phyloP scores from a whole-genome alignment of 306 rosid species.

The Arachis stenosperma region DNA sequence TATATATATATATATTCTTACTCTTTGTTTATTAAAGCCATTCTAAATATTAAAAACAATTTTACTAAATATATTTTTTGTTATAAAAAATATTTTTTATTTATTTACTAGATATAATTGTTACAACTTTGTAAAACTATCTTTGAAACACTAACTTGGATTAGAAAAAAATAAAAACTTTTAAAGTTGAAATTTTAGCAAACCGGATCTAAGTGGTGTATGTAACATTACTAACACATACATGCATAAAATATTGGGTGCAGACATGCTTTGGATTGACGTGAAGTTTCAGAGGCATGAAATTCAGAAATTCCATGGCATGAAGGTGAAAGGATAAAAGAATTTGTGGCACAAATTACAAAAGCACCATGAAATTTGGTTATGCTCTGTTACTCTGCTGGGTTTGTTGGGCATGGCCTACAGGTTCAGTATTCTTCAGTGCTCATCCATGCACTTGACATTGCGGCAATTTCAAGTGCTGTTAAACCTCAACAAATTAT shows the following conservation, averaged over 20 bases:
- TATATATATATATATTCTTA: too few relatives aligned
- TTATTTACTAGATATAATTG: too few relatives aligned
- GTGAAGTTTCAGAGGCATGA: constrained; percentile 49
- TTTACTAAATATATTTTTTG: too few relatives aligned
- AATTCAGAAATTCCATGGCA: constrained; percentile 39
- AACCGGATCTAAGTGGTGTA: too few relatives aligned
- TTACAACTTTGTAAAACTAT: too few relatives aligned
- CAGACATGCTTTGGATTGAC: constrained; percentile 44
- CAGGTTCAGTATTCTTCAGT: constrained; percentile 19
- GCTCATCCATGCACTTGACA: neutral
- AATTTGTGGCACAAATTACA: constrained; percentile 18
- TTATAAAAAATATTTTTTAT: too few relatives aligned
- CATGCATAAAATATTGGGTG: neutral
- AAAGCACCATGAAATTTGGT: constrained; percentile 39
- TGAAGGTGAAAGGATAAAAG: constrained; percentile 28
- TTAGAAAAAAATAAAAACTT: too few relatives aligned
- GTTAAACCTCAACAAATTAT: neutral
- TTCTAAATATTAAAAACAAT: too few relatives aligned
- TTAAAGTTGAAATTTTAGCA: too few relatives aligned
- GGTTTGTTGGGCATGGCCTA: constrained; percentile 54
- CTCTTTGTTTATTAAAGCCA: too few relatives aligned
- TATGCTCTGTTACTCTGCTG: constrained; percentile 39
- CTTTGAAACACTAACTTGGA: too few relatives aligned
- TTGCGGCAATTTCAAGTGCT: constrained; percentile 32
- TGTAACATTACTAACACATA: neutral